These are phyloP conservation scores for Aspergillus neotritici DNA, from an alignment of 2,329 filamentous ascomycete genomes.

Conservation along the genomic window DNA sequence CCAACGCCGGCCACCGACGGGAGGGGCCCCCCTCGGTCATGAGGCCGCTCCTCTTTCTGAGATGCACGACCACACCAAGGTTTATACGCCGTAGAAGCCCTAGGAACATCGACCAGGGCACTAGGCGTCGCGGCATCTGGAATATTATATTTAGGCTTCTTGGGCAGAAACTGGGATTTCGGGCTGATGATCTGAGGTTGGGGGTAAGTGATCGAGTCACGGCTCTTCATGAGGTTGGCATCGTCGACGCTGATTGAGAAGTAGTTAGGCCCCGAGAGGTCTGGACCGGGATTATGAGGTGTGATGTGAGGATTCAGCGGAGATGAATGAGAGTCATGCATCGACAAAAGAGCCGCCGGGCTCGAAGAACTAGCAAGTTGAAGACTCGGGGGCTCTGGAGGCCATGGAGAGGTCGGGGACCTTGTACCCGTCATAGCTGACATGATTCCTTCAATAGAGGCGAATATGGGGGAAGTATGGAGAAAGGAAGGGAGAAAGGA, in stretches of 20 bases:
- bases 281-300: slow-evolving; percentile 13
- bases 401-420: slow-evolving; percentile 32
- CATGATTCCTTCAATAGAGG: slow-evolving; percentile 13
- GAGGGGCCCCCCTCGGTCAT: not conserved
- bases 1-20: slow-evolving; percentile 15
- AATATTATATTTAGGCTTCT: slow-evolving; percentile 77
- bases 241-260: slow-evolving; percentile 68
- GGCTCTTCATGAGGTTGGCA: slow-evolving; percentile 61
- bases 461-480: not conserved
- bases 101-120: slow-evolving; percentile 13
- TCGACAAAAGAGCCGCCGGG: slow-evolving; percentile 15
- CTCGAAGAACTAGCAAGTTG: slow-evolving; percentile 16
- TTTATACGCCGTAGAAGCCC: slow-evolving; percentile 16
- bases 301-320: slow-evolving; percentile 17
- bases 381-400: slow-evolving; percentile 20
- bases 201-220: slow-evolving; percentile 64
- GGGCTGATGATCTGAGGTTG: slow-evolving; percentile 59
- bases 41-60: slow-evolving; percentile 1
- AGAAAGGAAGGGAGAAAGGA: too few relatives aligned
- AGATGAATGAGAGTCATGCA: slow-evolving; percentile 17
- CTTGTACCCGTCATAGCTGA: slow-evolving; percentile 30
- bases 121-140: slow-evolving; percentile 57
- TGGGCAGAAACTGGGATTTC: slow-evolving; percentile 27
- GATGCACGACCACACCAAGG: slow-evolving; percentile 13
- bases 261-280: slow-evolving; percentile 68